Base-by-base conservation (phyloP, 768 basidiomycete genomes). In the Tricholomella constricta region DNA sequence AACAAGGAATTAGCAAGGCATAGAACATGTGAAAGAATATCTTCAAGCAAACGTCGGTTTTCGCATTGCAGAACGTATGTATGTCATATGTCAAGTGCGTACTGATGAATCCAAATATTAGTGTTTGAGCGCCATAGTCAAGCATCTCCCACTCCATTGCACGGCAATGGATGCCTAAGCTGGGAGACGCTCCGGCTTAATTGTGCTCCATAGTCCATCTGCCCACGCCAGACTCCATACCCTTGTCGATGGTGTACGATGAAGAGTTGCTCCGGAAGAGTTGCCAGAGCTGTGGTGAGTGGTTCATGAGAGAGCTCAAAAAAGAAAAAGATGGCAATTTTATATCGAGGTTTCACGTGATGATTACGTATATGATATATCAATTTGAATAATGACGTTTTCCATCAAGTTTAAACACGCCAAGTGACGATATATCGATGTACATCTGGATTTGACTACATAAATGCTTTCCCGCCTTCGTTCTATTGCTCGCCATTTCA, bases 141-240 rank as follows among this genome's bases (percentile, higher is more conserved):
- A 88, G 85, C 83, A 75, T 71, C 72, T 76, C 72, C 76, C 75
- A 74, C 74, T 70, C 70, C 75, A 71, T 69, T 68, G 67, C 65
- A 58, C 47, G 62, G 65, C 65, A 73, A 68, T 65, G 66, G 65
- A 57, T 58, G 68, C 65, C 50, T 54, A 60, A 61, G 71, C 72
- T 78, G 66, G 77, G 71, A 77, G 73, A 72, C 68, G 81, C 85
- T 87, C 85, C 86, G 86, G 86, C 86, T 88, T 88, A 88, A 86
- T 86, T 86, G 86, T 72, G 76, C 79, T 77, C 85, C 40, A 45
- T 61, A 15, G 35, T 55, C 38, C 34, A 60, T 82, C 74, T 79
- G 54, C 74, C 82, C 73, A 64, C 62, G 48, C 74, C 68, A 71
- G 56, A 62, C 65, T 64, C 55, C 31, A 68, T 88, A 88, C 86